These are phyloP conservation scores for Lentinus tigrinus DNA, from an alignment of 768 basidiomycete genomes.

Conservation along the genomic window DNA sequence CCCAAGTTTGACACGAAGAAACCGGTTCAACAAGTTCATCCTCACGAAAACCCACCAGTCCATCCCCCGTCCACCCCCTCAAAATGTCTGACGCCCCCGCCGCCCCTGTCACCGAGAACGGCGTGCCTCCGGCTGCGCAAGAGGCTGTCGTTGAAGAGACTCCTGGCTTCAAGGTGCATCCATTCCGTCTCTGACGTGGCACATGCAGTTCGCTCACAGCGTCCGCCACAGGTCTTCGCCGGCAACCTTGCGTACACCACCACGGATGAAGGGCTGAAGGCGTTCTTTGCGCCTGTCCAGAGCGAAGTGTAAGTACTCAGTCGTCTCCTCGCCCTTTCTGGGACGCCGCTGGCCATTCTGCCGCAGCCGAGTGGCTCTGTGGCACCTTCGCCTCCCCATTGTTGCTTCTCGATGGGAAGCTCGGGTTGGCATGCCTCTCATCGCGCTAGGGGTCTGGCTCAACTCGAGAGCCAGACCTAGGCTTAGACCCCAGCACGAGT, in stretches of 20 bases:
- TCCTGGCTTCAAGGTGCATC: conserved; percentile 73
- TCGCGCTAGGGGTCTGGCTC: no score
- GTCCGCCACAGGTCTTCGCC: conserved; percentile 71
- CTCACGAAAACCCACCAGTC: conserved; percentile 51
- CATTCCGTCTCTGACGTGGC: conserved; percentile 25
- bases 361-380: not conserved
- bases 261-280: conserved; percentile 92
- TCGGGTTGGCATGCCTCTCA: no score
- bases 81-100: conserved; percentile 91
- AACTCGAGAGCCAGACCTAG: no score
- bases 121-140: conserved; percentile 80
- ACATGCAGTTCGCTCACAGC: conserved; percentile 20
- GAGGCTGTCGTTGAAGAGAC: conserved; percentile 64
- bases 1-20: conserved; percentile 82
- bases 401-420: no score
- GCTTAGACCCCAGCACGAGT: no score
- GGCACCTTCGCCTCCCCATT: no score
- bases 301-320: conserved; percentile 75
- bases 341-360: conserved; percentile 14
- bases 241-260: conserved; percentile 95
- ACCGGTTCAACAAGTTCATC: conserved; percentile 82
- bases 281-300: conserved; percentile 87
- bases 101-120: conserved; percentile 79
- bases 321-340: conserved; percentile 4
- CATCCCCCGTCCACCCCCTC: conserved; percentile 42